Evolutionary conservation across 2,329 filamentous ascomycete species (phyloP).

Genomic region (Neopestalotiopsis sp.): DNA sequence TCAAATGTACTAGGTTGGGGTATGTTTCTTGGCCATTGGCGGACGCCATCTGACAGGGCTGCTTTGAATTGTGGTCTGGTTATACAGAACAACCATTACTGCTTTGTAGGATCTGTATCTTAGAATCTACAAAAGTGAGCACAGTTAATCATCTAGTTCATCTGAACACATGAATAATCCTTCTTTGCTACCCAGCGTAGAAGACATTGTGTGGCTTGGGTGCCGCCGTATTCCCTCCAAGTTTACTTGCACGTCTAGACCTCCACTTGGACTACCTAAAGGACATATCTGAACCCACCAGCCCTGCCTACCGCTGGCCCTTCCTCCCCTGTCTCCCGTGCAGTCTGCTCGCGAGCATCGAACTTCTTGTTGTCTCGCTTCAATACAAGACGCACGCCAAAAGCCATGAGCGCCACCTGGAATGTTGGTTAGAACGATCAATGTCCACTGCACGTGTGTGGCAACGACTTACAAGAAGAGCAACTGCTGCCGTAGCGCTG

Average conservation of each 20-base stretch:
- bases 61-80: no score
- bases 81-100: no score
- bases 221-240: neutral
- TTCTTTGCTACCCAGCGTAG: no score
- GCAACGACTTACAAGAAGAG: conserved; percentile 31
- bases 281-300: conserved; percentile 36
- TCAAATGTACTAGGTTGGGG: no score
- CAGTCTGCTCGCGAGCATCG: conserved; percentile 41
- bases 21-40: no score
- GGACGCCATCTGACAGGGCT: no score
- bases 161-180: no score
- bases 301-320: conserved; percentile 20
- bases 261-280: conserved; percentile 22
- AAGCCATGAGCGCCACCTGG: conserved; percentile 55
- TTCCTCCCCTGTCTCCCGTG: conserved; percentile 20
- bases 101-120: no score
- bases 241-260: neutral
- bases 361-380: conserved; percentile 65
- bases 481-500: conserved; percentile 65
- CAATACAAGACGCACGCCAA: conserved; percentile 58
- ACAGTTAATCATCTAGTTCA: no score
- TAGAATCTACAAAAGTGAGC: no score
- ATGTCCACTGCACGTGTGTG: no score
- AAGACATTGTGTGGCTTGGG: neutral
- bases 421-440: neutral